These are phyloP conservation scores for Coelastrella sp. DNA, from an alignment of 139 green algal genomes.

Conservation along the genomic window DNA sequence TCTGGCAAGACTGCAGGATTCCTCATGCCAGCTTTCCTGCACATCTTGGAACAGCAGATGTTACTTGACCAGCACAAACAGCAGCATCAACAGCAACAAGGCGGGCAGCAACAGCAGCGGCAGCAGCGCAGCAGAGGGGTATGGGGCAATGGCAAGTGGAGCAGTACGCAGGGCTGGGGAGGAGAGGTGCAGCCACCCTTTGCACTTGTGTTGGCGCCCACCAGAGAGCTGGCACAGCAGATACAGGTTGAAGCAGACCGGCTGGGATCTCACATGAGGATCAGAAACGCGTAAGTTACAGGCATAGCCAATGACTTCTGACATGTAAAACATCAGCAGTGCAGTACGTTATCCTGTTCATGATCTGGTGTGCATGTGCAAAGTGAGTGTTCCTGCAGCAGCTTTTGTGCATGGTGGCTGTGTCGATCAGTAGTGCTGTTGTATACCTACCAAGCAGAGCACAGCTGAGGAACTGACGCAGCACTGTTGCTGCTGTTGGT, in stretches of 20 bases:
- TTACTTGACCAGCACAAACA: not conserved
- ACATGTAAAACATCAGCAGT: no score
- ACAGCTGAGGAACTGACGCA: not conserved
- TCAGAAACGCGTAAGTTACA: conserved; percentile 7
- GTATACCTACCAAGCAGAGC: not conserved
- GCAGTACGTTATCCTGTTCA: no score
- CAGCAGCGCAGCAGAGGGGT: not conserved
- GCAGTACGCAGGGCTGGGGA: conserved; percentile 23
- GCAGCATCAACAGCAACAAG: conserved; percentile 18
- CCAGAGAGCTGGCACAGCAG: conserved; percentile 89
- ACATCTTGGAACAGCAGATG: conserved; percentile 36
- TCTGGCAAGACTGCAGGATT: conserved; percentile 85
- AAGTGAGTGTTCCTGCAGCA: no score
- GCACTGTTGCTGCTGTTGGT: not conserved
- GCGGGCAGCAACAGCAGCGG: not conserved
- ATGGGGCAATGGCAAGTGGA: conserved; percentile 13
- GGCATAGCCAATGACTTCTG: not conserved
- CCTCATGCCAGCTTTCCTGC: conserved; percentile 63
- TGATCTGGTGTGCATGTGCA: not conserved
- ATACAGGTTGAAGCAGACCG: conserved; percentile 51
- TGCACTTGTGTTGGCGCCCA: conserved; percentile 84
- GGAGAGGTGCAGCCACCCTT: conserved; percentile 42
- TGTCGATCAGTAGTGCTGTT: no score
- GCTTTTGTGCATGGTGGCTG: no score
- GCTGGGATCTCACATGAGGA: not conserved